Conservation (phyloP, 2,329 filamentous ascomycete species). For the Sporothrix protearum region DNA sequence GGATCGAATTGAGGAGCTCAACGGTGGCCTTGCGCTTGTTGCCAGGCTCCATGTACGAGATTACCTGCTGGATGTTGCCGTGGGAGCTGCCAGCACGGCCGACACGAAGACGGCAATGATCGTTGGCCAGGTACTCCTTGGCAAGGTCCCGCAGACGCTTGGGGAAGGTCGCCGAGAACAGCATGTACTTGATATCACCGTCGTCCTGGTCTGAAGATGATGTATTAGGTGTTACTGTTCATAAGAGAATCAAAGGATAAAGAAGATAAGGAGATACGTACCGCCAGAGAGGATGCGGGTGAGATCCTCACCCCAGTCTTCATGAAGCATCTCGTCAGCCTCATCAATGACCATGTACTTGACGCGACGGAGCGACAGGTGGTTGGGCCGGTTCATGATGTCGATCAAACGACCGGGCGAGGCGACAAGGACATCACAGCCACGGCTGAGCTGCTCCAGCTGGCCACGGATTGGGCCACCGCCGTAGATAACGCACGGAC, state of each 20-base stretch:
- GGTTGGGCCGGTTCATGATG: conserved; percentile 68
- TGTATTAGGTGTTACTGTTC: not conserved
- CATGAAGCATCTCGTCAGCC: conserved; percentile 83
- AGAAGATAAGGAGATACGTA: conserved; percentile 43
- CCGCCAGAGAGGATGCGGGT: conserved; percentile 74
- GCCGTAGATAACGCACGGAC: conserved; percentile 85
- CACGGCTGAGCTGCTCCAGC: conserved; percentile 68
- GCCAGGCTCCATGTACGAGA: conserved; percentile 63
- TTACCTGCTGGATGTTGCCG: conserved; percentile 73
- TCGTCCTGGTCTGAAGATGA: conserved; percentile 65
- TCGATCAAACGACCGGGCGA: conserved; percentile 84
- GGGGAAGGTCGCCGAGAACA: conserved; percentile 95
- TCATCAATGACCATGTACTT: conserved; percentile 86
- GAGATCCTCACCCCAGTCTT: conserved; percentile 75
- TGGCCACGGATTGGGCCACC: conserved; percentile 71
- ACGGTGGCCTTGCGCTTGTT: conserved; percentile 68
- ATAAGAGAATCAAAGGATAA: not conserved
- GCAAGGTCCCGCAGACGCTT: conserved; percentile 73
- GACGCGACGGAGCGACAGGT: conserved; percentile 71
- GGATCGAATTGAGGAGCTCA: conserved; percentile 66
- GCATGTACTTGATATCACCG: conserved; percentile 64
- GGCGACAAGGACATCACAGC: conserved; percentile 84
- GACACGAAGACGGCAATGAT: conserved; percentile 77
- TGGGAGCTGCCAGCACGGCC: conserved; percentile 83
- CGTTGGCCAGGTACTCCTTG: conserved; percentile 66